Percentiles rank a stretch among this genome's conserved stretches.
Evolutionary conservation across 345 rosid species (phyloP).

Genomic region (Sonneratia caseolaris): DNA sequence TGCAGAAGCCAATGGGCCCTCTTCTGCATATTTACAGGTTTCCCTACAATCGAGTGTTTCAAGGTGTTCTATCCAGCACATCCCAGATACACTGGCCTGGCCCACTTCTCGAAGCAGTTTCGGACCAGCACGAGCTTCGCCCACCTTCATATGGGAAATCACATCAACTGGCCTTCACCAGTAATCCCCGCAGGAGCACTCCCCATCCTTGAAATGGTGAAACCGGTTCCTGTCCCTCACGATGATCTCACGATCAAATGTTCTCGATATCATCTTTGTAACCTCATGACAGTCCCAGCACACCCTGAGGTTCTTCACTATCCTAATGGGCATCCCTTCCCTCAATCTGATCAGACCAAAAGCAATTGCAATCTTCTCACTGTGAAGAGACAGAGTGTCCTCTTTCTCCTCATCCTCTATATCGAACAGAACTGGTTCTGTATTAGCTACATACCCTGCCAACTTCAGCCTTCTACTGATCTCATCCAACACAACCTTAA

Average conservation of each 20-base stretch:
- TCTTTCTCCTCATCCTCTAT: conserved; percentile 76
- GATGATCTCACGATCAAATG: no score
- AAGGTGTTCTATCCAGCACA: no score
- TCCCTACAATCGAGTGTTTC: no score
- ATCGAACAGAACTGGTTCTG: conserved; percentile 51
- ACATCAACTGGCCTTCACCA: conserved; percentile 21
- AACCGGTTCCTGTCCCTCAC: conserved; percentile 24
- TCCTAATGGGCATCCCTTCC: conserved; percentile 37
- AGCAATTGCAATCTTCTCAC: conserved; percentile 65
- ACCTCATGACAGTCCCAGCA: conserved; percentile 65
- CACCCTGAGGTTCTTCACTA: conserved; percentile 60
- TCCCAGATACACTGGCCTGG: background rate
- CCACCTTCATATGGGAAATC: background rate
- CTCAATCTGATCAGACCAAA: conserved; percentile 52
- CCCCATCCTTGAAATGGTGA: conserved; percentile 50
- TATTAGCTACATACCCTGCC: conserved; percentile 49
- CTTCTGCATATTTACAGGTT: background rate
- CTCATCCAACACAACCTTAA: conserved; percentile 33
- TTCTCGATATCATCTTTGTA: conserved; percentile 41
- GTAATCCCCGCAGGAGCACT: conserved; percentile 53
- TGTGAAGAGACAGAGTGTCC: conserved; percentile 49
- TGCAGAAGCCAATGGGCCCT: background rate
- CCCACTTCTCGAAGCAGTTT: background rate
- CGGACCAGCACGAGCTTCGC: background rate
- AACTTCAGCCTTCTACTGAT: conserved; percentile 41